phyloP scores from a whole-genome alignment of 495 filamentous ascomycete genomes.

The Hyaloscypha hepaticicola region DNA sequence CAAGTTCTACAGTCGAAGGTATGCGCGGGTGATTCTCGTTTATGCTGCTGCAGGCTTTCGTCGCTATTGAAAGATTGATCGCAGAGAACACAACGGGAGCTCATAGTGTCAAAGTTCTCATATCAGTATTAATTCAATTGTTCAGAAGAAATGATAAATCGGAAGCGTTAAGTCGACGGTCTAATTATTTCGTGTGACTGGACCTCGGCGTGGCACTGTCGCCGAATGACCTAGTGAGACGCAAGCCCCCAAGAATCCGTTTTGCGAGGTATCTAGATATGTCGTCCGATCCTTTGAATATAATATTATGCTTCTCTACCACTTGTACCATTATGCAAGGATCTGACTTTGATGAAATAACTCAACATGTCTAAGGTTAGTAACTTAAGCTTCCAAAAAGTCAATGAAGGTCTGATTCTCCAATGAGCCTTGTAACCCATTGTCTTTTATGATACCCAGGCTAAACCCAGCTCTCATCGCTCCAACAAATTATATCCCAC shows the following conservation, averaged over 20 bases:
- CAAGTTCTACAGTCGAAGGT: conserved; percentile 3
- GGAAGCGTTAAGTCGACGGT: conserved; percentile 1
- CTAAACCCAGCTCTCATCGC: background rate
- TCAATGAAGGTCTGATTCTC: background rate
- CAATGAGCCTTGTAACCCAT: background rate
- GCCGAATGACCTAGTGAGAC: conserved; percentile 25
- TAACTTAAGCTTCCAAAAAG: too few relatives aligned
- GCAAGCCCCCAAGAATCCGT: conserved; percentile 18
- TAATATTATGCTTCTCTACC: background rate
- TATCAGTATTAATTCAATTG: conserved; percentile 8
- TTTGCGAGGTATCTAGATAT: background rate
- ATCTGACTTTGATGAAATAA: too few relatives aligned
- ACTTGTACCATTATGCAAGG: background rate
- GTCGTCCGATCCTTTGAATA: background rate
- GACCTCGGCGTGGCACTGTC: conserved; percentile 6
- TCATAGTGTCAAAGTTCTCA: conserved; percentile 11
- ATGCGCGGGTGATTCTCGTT: too few relatives aligned
- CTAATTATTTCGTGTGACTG: conserved; percentile 9
- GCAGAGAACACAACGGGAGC: conserved; percentile 3
- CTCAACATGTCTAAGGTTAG: too few relatives aligned
- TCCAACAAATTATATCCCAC: background rate
- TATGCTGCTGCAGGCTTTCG: background rate
- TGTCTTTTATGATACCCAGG: conserved; percentile 1
- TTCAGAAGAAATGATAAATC: background rate
- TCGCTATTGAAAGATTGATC: conserved; percentile 6